phyloP scores from a whole-genome alignment of 495 filamentous ascomycete genomes.

The Apiosordaria backusii region DNA sequence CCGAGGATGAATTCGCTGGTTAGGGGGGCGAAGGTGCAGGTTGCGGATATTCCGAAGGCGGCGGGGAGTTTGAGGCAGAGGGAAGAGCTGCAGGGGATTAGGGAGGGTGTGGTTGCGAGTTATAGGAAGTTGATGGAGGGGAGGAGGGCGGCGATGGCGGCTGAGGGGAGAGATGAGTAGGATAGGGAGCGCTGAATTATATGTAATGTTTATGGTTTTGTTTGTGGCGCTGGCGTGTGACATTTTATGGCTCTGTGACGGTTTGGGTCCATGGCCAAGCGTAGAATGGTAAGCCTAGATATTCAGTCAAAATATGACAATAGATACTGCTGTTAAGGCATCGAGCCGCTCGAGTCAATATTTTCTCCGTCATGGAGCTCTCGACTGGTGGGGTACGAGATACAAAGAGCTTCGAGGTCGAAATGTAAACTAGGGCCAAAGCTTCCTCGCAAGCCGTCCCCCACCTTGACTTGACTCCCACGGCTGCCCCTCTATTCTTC shows the following conservation, averaged over 20 bases:
- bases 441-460: background rate
- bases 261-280: no score
- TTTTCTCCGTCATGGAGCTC: background rate
- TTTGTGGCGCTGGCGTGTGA: background rate
- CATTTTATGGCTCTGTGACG: no score
- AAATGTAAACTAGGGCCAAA: background rate
- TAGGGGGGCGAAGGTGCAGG: conserved; percentile 65
- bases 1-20: conserved; percentile 70
- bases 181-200: background rate
- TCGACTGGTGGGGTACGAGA: conserved; percentile 1
- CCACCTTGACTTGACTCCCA: conserved; percentile 3
- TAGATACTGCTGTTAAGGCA: background rate
- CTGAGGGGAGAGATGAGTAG: background rate
- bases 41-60: conserved; percentile 68
- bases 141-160: conserved; percentile 41
- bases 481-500: background rate
- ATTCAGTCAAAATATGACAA: background rate
- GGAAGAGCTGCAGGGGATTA: conserved; percentile 74
- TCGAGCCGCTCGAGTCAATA: background rate
- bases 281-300: background rate
- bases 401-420: background rate
- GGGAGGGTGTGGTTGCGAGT: conserved; percentile 72
- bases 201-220: background rate
- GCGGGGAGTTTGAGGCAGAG: conserved; percentile 76
- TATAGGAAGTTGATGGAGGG: conserved; percentile 78